Base-by-base conservation (phyloP, 176 grass and related monocot species). In the Alopecurus myosuroides region DNA sequence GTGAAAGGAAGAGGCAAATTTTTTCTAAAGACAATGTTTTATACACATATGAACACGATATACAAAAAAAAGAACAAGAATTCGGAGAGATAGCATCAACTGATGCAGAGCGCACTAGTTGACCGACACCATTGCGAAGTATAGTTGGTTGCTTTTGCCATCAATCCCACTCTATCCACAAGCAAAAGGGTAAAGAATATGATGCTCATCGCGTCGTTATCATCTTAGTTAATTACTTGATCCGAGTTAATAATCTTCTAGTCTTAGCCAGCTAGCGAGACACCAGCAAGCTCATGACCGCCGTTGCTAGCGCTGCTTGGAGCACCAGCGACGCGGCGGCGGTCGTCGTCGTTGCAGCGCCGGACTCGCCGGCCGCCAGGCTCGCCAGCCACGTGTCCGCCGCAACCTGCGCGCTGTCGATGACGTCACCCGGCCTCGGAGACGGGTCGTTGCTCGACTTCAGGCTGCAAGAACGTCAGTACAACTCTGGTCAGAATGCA, bases 371-470 rank as follows among this genome's bases (percentile, higher is more conserved):
- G 36, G 88, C 82, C 3, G 96, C 96, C 82, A 98, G 53, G 83
- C 60, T 94, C 48, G 96, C 96, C n/a, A 98, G 83, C 93, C 93
- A 98, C 1, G 93, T 66, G 37, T 95, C 93, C 42, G 84, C 83
- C 65, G 80, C 87, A 6, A 93, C 57, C 87, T 89, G 81, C 46
- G 84, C 82, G 77, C 45, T 19, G 46, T 30, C 8, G 45, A 51
- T 46, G 45, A 51, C 28, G 72, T 82, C 93, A 29, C 78, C 48
- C 41, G 88, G 82, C 85, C 67, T 95, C 49, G 83, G 83, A 6
- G 67, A 52, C 25, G 72, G 74, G 63, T 82, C 89, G 65, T 70
- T 91, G 51, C 74, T 76, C 37, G 96, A 83, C 64, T 95, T 98
- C 67, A 79, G 82, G 1, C 96, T 98, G 93, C 74, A 79, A 46